phyloP scores from a whole-genome alignment of 169 alveolate species.

The Condylostoma magnum region DNA sequence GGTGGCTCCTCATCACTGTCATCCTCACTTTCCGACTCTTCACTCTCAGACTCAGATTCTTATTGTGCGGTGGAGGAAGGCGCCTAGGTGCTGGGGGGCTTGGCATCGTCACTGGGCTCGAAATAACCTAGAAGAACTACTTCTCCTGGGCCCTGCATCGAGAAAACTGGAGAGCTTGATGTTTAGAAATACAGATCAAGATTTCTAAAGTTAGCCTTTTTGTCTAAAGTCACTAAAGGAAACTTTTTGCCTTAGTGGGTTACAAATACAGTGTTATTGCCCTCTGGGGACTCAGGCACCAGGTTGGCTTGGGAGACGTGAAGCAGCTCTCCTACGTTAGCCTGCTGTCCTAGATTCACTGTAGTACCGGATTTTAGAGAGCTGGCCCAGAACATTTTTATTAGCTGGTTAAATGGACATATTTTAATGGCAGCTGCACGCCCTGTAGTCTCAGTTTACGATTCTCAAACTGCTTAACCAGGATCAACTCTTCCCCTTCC shows the following conservation, averaged over 20 bases:
- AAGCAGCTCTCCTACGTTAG: conserved; percentile 12
- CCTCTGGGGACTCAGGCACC: background rate
- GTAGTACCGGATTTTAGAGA: conserved; percentile 11
- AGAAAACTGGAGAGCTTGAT: background rate
- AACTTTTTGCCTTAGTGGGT: conserved; percentile 1
- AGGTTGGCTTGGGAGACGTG: background rate
- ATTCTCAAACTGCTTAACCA: conserved; percentile 64
- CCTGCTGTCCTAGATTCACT: background rate
- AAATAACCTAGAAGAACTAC: conserved; percentile 7
- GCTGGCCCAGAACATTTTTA: conserved; percentile 11
- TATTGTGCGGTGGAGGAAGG: no score
- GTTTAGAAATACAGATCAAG: conserved; percentile 8
- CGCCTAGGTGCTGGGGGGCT: no score
- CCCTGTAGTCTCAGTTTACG: conserved; percentile 84
- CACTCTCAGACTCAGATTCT: no score
- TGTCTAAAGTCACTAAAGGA: conserved; percentile 1
- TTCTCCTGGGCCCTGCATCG: conserved; percentile 16
- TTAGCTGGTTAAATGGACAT: no score
- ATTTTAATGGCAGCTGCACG: conserved; percentile 61
- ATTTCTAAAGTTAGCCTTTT: background rate
- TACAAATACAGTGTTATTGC: background rate
- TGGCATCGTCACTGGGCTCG: background rate
- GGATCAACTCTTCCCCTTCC: conserved; percentile 87
- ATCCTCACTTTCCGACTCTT: no score
- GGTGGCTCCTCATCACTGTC: background rate